These are phyloP conservation scores for Linnemannia schmuckeri DNA, from an alignment of 192 early-diverging fungal genomes.

Conservation along the genomic window DNA sequence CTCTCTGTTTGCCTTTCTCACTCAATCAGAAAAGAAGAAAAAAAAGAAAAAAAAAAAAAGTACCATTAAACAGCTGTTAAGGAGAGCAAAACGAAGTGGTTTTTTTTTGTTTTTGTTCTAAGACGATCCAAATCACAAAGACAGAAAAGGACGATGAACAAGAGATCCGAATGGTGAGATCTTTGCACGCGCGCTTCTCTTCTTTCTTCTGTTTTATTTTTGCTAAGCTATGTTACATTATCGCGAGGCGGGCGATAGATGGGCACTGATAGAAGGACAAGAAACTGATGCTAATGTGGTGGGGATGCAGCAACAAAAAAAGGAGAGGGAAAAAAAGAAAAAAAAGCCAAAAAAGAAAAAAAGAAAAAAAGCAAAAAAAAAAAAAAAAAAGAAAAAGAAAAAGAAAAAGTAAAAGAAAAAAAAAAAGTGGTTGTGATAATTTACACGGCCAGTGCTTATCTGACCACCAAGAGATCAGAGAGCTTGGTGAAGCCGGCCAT, in stretches of 20 bases:
- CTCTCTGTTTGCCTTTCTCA: not conserved
- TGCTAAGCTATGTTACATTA: conserved; percentile 4
- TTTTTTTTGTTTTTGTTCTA: not conserved
- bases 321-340: conserved; percentile 1
- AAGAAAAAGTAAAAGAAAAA: conserved; percentile 4
- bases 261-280: not conserved
- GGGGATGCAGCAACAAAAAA: not conserved
- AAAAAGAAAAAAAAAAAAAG: not conserved
- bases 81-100: not conserved
- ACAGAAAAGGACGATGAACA: not conserved
- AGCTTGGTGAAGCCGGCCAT: conserved; percentile 25
- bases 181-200: not conserved
- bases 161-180: not conserved
- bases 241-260: not conserved
- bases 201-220: not conserved
- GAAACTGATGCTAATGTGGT: not conserved
- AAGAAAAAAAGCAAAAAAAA: not conserved
- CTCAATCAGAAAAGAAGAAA: too few relatives aligned
- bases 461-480: conserved; percentile 30
- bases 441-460: not conserved
- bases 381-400: conserved; percentile 1
- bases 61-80: not conserved
- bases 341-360: conserved; percentile 7
- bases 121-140: not conserved
- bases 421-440: not conserved